Conservation (phyloP, 495 filamentous ascomycete species). For the Schizothecium vesticola region DNA sequence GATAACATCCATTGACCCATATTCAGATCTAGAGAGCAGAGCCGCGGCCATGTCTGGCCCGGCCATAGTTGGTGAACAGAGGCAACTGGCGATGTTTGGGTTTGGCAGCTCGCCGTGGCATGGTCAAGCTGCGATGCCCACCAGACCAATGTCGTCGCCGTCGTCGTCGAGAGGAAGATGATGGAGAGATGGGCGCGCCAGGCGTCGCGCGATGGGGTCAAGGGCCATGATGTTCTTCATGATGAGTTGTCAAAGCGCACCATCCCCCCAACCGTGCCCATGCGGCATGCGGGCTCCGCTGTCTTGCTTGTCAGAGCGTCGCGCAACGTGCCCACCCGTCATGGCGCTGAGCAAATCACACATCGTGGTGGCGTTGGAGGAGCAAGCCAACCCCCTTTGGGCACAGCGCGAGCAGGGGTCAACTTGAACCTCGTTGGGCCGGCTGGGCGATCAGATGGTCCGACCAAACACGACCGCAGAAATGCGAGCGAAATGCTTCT, state of each 20-base stretch:
- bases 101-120: neutral
- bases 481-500: neutral
- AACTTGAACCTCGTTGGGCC: neutral
- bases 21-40: no score
- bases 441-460: neutral
- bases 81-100: neutral
- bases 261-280: neutral
- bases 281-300: neutral
- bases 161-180: neutral
- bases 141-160: neutral
- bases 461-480: neutral
- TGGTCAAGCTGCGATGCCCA: neutral
- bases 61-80: neutral
- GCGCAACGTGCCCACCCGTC: neutral
- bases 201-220: neutral
- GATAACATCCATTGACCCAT: neutral
- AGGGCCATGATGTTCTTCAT: neutral
- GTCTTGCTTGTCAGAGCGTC: neutral
- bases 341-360: neutral
- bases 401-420: neutral
- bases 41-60: neutral
- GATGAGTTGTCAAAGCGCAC: neutral
- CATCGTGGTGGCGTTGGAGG: neutral
- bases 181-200: neutral
- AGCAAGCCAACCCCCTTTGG: neutral